Evolutionary conservation across 805 yeast species (phyloP).

Genomic region (Zygosaccharomyces siamensis): DNA sequence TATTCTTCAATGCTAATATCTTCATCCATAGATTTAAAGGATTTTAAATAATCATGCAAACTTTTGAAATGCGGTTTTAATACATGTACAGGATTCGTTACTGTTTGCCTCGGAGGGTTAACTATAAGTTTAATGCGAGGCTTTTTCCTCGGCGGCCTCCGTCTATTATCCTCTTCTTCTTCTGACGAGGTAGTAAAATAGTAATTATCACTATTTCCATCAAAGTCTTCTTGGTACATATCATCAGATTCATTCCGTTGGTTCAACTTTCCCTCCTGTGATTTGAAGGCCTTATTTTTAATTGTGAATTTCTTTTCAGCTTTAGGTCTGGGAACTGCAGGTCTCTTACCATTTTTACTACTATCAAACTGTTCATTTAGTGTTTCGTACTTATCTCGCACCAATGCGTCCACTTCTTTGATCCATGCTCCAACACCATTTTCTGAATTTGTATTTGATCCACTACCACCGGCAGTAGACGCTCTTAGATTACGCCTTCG

Average conservation of each 20-base stretch:
- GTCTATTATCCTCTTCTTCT: conserved; percentile 24
- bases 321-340: not conserved
- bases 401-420: conserved; percentile 12
- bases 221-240: not conserved
- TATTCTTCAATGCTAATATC: conserved; percentile 60
- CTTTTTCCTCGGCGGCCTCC: conserved; percentile 14
- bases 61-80: conserved; percentile 41
- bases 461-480: conserved; percentile 8
- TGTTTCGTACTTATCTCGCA: conserved; percentile 18
- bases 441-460: conserved; percentile 5
- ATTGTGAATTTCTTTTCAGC: not conserved
- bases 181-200: conserved; percentile 33
- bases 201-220: conserved; percentile 20
- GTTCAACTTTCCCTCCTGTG: not conserved
- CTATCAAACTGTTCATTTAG: conserved; percentile 9
- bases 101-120: conserved; percentile 41
- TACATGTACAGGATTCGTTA: conserved; percentile 59
- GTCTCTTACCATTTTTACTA: not conserved
- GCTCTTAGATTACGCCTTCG: conserved; percentile 18
- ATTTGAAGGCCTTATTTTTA: not conserved
- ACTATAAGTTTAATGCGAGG: conserved; percentile 35
- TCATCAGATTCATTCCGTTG: conserved; percentile 3
- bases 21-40: conserved; percentile 57
- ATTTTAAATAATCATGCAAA: conserved; percentile 44
- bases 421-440: conserved; percentile 7